A percentile compares a stretch with the other conserved stretches of the same genome.
Evolutionary conservation across 768 basidiomycete species (phyloP).

Genomic region (Lentinula aciculospora): DNA sequence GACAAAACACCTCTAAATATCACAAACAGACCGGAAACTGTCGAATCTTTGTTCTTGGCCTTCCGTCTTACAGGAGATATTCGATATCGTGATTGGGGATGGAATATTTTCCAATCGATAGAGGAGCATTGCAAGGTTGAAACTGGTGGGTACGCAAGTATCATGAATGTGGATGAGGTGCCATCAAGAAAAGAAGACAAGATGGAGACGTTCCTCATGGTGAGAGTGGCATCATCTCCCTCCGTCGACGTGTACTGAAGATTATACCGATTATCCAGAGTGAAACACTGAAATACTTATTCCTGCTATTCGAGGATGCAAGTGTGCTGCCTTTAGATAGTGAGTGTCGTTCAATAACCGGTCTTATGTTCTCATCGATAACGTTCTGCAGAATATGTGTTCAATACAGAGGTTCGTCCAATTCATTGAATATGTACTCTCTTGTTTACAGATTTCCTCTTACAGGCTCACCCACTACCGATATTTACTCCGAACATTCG

Average conservation of each 20-base stretch:
- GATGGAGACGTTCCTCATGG: conserved; percentile 96
- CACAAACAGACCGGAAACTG: conserved; percentile 73
- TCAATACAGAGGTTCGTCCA: conserved; percentile 78
- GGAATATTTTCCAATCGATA: conserved; percentile 88
- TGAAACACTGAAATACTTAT: conserved; percentile 90
- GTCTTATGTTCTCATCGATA: neutral
- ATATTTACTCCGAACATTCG: conserved; percentile 54
- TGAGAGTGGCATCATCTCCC: conserved; percentile 24
- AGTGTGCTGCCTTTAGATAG: conserved; percentile 67
- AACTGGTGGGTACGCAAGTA: conserved; percentile 79
- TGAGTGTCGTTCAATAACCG: conserved; percentile 30
- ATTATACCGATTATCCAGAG: conserved; percentile 38
- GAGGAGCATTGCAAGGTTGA: conserved; percentile 72
- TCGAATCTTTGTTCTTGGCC: conserved; percentile 90
- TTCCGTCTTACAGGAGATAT: conserved; percentile 85
- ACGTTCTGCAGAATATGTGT: conserved; percentile 61
- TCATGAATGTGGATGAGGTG: conserved; percentile 79
- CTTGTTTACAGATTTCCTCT: neutral
- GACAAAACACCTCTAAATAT: neutral
- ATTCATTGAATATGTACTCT: neutral
- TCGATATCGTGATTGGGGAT: conserved; percentile 77
- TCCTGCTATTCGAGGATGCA: conserved; percentile 76
- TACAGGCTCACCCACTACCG: conserved; percentile 66
- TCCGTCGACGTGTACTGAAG: neutral
- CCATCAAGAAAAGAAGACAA: conserved; percentile 71